phyloP scores from a whole-genome alignment of 768 basidiomycete species.

The Auriscalpium orientale region DNA sequence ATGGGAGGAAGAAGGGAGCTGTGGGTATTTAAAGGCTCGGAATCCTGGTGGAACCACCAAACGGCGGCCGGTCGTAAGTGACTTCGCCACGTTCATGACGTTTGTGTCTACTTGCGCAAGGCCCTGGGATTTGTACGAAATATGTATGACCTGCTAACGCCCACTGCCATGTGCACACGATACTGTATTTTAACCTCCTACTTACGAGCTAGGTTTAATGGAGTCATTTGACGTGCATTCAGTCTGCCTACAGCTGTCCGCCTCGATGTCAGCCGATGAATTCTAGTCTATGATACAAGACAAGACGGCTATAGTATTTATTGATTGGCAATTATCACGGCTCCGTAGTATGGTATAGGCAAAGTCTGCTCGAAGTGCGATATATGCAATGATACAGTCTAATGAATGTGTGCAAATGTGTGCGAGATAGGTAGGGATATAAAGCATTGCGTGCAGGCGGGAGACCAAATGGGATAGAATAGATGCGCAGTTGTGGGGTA shows the following conservation, averaged over 20 bases:
- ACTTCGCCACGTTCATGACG: neutral
- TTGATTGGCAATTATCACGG: no score
- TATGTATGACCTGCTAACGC: neutral
- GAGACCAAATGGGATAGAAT: neutral
- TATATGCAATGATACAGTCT: neutral
- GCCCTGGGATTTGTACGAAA: neutral
- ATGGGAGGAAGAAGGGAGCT: slow-evolving; percentile 45
- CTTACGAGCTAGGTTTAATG: no score
- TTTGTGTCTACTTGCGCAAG: no score
- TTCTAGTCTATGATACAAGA: no score
- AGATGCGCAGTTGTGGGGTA: neutral
- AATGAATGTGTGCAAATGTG: neutral
- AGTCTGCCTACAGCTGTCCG: no score
- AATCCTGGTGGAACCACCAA: slow-evolving; percentile 13
- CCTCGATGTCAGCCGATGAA: no score
- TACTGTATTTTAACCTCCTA: neutral
- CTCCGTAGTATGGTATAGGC: no score
- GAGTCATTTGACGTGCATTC: no score
- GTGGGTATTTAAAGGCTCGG: slow-evolving; percentile 52
- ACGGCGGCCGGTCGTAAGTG: neutral
- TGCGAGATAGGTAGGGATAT: neutral
- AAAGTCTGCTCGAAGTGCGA: no score
- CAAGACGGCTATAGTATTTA: no score
- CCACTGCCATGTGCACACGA: neutral
- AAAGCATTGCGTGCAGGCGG: neutral